Conservation (phyloP, 768 basidiomycete species). For the Trametes maxima region DNA sequence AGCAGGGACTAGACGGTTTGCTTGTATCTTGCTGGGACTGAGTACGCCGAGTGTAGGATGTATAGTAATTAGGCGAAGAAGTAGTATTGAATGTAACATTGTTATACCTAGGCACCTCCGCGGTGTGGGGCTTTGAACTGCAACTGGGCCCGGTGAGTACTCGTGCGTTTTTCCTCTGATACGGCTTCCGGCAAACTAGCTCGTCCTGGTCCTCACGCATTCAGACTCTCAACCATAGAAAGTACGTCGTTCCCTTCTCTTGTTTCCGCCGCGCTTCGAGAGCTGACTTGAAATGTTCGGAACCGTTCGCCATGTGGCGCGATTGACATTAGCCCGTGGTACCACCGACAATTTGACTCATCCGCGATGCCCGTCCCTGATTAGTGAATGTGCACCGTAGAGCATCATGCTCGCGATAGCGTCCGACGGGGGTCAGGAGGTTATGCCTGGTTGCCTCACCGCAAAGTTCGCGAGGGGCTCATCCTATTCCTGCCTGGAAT, state of each 20-base stretch:
- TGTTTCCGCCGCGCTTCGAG: too few relatives aligned
- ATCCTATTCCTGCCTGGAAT: not conserved
- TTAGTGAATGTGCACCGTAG: not conserved
- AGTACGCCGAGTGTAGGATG: not conserved
- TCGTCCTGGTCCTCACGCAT: too few relatives aligned
- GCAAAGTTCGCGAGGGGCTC: not conserved
- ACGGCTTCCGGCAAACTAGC: not conserved
- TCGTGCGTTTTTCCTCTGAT: not conserved
- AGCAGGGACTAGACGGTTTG: not conserved
- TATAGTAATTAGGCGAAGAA: constrained; percentile 4
- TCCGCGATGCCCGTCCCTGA: not conserved
- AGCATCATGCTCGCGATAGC: not conserved
- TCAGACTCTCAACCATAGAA: too few relatives aligned
- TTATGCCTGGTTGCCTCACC: not conserved
- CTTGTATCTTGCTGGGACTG: not conserved
- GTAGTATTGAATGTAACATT: constrained; percentile 8
- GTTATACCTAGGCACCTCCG: not conserved
- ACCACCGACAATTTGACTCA: constrained; percentile 3
- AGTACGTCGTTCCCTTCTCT: too few relatives aligned
- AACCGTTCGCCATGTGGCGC: not conserved
- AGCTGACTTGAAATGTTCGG: too few relatives aligned
- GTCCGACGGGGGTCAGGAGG: constrained; percentile 9
- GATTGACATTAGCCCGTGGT: constrained; percentile 2
- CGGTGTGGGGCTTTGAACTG: not conserved
- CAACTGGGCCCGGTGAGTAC: not conserved